Evolutionary conservation across 2,329 filamentous ascomycete genomes (phyloP), one percentile per base, ranked within the genome.

Genomic region (Metarhizium brunneum): DNA sequence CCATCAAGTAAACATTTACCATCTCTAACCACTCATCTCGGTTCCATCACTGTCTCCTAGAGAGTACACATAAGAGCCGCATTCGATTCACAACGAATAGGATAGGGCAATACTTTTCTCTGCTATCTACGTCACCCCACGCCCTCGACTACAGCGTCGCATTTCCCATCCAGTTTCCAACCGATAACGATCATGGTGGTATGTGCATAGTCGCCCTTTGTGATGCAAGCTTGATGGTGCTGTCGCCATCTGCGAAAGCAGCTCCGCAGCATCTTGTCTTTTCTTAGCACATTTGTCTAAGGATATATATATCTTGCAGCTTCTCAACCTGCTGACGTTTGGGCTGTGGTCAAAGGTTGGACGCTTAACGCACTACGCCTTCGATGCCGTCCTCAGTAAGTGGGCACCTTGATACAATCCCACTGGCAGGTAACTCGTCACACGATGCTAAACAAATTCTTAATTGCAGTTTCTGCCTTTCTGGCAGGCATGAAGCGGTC

Each of bases 401-500:
- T 79, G 29, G 47, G 30, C 38, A 36, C 5, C 18, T 8, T 7
- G 16, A 7, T 11, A 25, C 32, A 20, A 13, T 35, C 35, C 20
- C n/a, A 40, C 42, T 29, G 13, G 36, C 18, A 11, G 47, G 32
- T 29, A 4, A n/a, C 42, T 11, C 3, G 47, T 32, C 20, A 16
- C 30, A 43, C 16, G n/a, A 18, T 50, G 18, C 55, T 54, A 50
- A 54, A 10, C 40, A 45, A 40, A n/a, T 30, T 8, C 18, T 18
- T 40, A 50, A 58, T 18, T 32, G 50, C 58, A 95, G 89, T 99
- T 72, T 99, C 94, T 66, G 90, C 94, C 60, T 92, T 97, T 71
- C 85, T 99, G 63, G 94, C 94, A 43, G 94, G 94, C 67, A 92
- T 99, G 79, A 95, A 95, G 77, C 90, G 94, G 65, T 96, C 92